These are phyloP conservation scores for Bombardia bombarda DNA, from an alignment of 495 filamentous ascomycete genomes.

Conservation along the genomic window DNA sequence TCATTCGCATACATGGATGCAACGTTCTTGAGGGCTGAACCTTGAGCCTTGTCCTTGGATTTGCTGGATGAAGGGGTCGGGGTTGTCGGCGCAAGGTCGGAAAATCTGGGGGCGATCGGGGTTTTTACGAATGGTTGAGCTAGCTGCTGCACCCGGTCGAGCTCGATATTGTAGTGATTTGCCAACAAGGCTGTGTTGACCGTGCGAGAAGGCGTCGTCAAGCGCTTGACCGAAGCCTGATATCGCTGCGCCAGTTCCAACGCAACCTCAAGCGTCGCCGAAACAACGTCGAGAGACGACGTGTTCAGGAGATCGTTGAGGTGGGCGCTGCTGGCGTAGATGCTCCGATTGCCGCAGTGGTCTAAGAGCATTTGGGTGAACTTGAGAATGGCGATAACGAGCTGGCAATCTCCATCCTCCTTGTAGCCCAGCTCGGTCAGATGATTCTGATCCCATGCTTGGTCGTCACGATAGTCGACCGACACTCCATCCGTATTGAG, in stretches of 20 bases:
- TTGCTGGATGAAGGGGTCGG: slow-evolving; percentile 45
- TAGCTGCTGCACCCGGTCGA: slow-evolving; percentile 78
- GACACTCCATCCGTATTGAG: slow-evolving; percentile 39
- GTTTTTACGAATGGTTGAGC: slow-evolving; percentile 76
- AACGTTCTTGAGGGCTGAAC: slow-evolving; percentile 28
- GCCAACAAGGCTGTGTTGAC: slow-evolving; percentile 66
- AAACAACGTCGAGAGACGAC: slow-evolving; percentile 69
- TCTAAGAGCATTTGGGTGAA: slow-evolving; percentile 85
- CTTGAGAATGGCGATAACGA: slow-evolving; percentile 68
- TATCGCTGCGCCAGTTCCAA: slow-evolving; percentile 86
- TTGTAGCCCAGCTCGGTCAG: slow-evolving; percentile 53
- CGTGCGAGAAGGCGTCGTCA: slow-evolving; percentile 45
- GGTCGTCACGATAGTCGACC: slow-evolving; percentile 28
- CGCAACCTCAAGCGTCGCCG: slow-evolving; percentile 64
- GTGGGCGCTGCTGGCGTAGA: slow-evolving; percentile 85
- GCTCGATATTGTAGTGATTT: slow-evolving; percentile 89
- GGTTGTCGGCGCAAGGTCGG: slow-evolving; percentile 35
- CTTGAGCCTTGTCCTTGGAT: slow-evolving; percentile 59
- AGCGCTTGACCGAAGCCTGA: slow-evolving; percentile 72
- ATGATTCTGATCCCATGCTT: slow-evolving; percentile 35
- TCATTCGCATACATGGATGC: slow-evolving; percentile 66
- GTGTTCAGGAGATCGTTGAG: slow-evolving; percentile 82
- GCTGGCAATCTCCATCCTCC: slow-evolving; percentile 65
- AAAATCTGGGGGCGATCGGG: slow-evolving; percentile 28
- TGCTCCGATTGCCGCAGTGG: slow-evolving; percentile 93